Percentiles rank a stretch among this genome's conserved stretches.
Conservation (phyloP, 2,329 filamentous ascomycete species). For the Microcyclosporella mali region DNA sequence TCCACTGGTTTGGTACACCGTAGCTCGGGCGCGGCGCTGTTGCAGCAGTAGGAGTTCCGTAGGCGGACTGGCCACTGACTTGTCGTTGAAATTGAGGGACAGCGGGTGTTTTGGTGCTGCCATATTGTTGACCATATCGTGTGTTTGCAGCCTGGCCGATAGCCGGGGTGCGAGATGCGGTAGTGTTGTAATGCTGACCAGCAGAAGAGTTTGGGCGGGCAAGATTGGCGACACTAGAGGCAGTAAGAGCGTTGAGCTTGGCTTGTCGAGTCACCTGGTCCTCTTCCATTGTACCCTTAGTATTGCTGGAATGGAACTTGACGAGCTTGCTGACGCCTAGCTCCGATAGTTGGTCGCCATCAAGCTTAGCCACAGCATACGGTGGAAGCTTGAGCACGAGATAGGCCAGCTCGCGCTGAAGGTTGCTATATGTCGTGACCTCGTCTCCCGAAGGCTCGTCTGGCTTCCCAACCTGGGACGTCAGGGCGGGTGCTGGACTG, state of each 20-base stretch:
- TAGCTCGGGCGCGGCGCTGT: constrained; percentile 18
- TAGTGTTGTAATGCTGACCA: constrained; percentile 29
- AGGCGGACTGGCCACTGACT: constrained; percentile 22
- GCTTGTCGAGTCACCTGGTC: constrained; percentile 54
- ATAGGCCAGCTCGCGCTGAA: constrained; percentile 68
- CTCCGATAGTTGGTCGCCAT: constrained; percentile 78
- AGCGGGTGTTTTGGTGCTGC: constrained; percentile 21
- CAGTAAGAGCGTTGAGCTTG: constrained; percentile 34
- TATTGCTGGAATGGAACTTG: constrained; percentile 64
- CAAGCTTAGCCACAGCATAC: constrained; percentile 77
- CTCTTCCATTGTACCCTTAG: constrained; percentile 75
- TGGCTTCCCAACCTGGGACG: constrained; percentile 49
- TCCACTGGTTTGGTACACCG: constrained; percentile 22
- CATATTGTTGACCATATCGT: constrained; percentile 28
- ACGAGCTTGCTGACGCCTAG: constrained; percentile 76
- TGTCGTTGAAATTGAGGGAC: constrained; percentile 25
- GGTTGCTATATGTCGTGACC: constrained; percentile 58
- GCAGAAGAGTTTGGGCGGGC: constrained; percentile 26
- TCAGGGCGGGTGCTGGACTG: constrained; percentile 60
- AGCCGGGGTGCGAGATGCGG: constrained; percentile 29
- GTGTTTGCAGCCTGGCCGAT: constrained; percentile 32
- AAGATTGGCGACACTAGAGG: constrained; percentile 26
- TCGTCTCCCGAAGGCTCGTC: constrained; percentile 60
- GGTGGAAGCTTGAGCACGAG: constrained; percentile 73
- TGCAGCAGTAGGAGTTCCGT: constrained; percentile 23